These are phyloP conservation scores for Juncus inflexus DNA, from an alignment of 176 grass and related monocot genomes.

Conservation along the genomic window DNA sequence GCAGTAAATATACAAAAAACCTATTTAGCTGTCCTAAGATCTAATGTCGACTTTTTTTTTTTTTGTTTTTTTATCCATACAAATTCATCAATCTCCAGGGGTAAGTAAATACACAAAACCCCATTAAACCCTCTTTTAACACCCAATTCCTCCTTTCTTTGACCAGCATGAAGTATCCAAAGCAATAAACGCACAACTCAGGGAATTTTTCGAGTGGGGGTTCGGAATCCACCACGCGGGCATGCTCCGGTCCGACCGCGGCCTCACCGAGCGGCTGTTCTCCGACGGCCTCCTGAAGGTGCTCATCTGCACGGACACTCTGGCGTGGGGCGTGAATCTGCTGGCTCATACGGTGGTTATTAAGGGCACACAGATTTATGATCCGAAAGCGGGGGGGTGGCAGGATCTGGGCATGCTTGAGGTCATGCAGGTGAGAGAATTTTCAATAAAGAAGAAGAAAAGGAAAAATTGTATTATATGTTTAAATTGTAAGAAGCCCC, in stretches of 20 bases:
- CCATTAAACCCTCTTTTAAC: too few species aligned
- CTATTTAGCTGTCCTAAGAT: too few species aligned
- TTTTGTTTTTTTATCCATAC: too few species aligned
- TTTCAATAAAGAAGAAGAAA: too few species aligned
- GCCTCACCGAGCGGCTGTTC: slow-evolving; percentile 83
- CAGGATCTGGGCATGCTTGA: slow-evolving; percentile 96
- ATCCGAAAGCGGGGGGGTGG: slow-evolving; percentile 96
- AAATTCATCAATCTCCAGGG: too few species aligned
- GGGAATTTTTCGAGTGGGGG: slow-evolving; percentile 85
- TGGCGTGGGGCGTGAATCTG: slow-evolving; percentile 97
- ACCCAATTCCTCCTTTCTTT: slow-evolving; percentile 25
- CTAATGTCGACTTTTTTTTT: too few species aligned
- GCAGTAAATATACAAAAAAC: too few species aligned
- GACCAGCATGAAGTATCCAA: slow-evolving; percentile 90
- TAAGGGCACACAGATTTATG: slow-evolving; percentile 97
- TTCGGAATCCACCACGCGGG: slow-evolving; percentile 98
- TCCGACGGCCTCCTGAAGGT: slow-evolving; percentile 85
- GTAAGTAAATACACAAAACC: too few species aligned
- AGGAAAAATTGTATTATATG: slow-evolving; percentile 14
- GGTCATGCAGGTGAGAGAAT: slow-evolving; percentile 97
- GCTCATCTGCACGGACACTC: slow-evolving; percentile 96
- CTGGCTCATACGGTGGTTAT: slow-evolving; percentile 98
- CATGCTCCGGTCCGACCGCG: slow-evolving; percentile 91
- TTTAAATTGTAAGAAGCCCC: too few species aligned
- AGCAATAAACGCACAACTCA: slow-evolving; percentile 83